Evolutionary conservation across 805 yeast species (phyloP).

Genomic region (Candida argentea): DNA sequence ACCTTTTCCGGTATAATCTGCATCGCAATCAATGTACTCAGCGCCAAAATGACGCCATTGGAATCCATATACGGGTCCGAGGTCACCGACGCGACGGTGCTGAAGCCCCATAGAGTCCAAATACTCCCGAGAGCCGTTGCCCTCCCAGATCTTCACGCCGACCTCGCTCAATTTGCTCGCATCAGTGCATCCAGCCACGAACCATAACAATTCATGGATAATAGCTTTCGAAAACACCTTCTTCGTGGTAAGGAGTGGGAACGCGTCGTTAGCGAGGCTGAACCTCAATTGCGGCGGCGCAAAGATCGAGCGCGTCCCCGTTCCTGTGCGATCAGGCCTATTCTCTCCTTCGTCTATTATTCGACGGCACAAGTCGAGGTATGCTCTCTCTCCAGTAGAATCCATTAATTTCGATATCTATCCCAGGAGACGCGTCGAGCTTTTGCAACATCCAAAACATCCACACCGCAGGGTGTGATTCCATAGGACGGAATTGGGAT

Average conservation of each 20-base stretch:
- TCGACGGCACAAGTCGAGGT: conserved; percentile 67
- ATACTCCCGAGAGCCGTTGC: conserved; percentile 90
- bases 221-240: conserved; percentile 85
- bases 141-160: conserved; percentile 98
- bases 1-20: conserved; percentile 83
- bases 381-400: conserved; percentile 90
- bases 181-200: conserved; percentile 81
- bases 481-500: no score
- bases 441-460: no score
- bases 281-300: conserved; percentile 96
- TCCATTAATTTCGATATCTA: no score
- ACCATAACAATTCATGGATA: conserved; percentile 87
- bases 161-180: conserved; percentile 66
- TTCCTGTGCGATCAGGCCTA: conserved; percentile 95
- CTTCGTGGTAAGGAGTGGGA: conserved; percentile 90
- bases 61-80: conserved; percentile 98
- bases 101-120: conserved; percentile 74
- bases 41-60: conserved; percentile 99
- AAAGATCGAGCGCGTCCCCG: conserved; percentile 84
- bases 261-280: conserved; percentile 54
- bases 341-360: conserved; percentile 81
- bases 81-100: conserved; percentile 80
- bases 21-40: conserved; percentile 72
- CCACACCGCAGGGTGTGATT: no score
- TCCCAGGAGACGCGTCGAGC: no score